These are phyloP conservation scores for Phytophthora macrochlamydospora DNA, from an alignment of 352 stramenopile genomes.

Conservation along the genomic window DNA sequence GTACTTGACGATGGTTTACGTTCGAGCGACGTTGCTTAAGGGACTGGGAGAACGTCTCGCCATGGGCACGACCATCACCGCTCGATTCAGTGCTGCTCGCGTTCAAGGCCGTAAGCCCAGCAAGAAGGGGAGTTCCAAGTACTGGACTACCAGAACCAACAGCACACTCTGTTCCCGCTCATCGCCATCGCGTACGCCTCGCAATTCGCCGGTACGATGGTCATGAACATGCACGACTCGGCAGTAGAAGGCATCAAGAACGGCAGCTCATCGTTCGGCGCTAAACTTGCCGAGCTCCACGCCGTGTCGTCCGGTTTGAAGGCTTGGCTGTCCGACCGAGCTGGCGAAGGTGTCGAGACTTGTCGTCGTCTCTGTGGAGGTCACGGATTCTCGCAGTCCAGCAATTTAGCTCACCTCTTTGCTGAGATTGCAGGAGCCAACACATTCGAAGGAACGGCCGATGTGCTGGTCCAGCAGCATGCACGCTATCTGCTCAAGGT, in stretches of 20 bases:
- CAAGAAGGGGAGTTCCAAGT: slow-evolving; percentile 36
- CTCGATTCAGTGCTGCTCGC: slow-evolving; percentile 40
- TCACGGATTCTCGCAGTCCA: slow-evolving; percentile 3
- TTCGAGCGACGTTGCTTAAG: slow-evolving; percentile 22
- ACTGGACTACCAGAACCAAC: slow-evolving; percentile 49
- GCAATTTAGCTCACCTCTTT: slow-evolving; percentile 13
- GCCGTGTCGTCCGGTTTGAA: slow-evolving; percentile 5
- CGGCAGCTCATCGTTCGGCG: background rate
- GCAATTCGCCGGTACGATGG: background rate
- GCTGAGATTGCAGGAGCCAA: slow-evolving; percentile 31
- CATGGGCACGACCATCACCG: slow-evolving; percentile 35
- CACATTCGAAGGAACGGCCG: slow-evolving; percentile 51
- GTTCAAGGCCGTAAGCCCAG: slow-evolving; percentile 34
- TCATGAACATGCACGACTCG: background rate
- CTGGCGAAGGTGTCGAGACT: slow-evolving; percentile 5
- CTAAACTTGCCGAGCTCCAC: slow-evolving; percentile 9
- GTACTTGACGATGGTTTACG: slow-evolving; percentile 48
- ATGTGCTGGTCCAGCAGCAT: slow-evolving; percentile 53
- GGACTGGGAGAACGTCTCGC: background rate
- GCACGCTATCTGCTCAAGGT: slow-evolving; percentile 42
- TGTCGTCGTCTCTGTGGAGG: background rate
- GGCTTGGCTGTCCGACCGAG: slow-evolving; percentile 5
- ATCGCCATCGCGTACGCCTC: slow-evolving; percentile 16
- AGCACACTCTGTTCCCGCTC: slow-evolving; percentile 35
- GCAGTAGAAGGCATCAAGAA: background rate